Conservation (phyloP, 805 yeast genomes). For the Dipodascus albidus region DNA sequence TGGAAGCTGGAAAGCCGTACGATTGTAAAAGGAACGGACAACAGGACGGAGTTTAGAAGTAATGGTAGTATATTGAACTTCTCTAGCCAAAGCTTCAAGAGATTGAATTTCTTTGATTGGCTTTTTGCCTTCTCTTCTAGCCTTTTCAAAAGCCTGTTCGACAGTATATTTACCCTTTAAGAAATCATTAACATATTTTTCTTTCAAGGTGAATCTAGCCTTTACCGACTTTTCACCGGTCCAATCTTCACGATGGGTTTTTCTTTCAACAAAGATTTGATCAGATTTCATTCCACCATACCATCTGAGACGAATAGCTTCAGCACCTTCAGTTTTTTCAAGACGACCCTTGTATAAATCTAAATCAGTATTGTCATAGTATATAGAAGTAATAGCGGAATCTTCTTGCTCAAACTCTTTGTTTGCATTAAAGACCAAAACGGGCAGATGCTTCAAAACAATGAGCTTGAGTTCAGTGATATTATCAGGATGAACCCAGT, state of each 20-base stretch:
- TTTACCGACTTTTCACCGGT: slow-evolving; percentile 99
- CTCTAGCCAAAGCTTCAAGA: slow-evolving; percentile 83
- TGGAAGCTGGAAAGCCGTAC: slow-evolving; percentile 98
- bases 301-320: slow-evolving; percentile 97
- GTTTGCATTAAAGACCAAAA: slow-evolving; percentile 88
- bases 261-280: slow-evolving; percentile 89
- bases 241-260: slow-evolving; percentile 99
- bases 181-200: slow-evolving; percentile 78
- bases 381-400: slow-evolving; percentile 92
- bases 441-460: slow-evolving; percentile 90
- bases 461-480: slow-evolving; percentile 91
- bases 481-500: slow-evolving; percentile 99
- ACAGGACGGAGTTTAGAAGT: slow-evolving; percentile 85
- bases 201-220: slow-evolving; percentile 89
- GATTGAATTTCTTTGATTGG: slow-evolving; percentile 78
- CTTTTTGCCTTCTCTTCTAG: slow-evolving; percentile 87
- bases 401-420: slow-evolving; percentile 94
- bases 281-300: slow-evolving; percentile 96
- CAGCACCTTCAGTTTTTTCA: slow-evolving; percentile 97
- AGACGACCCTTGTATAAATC: slow-evolving; percentile 91
- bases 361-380: slow-evolving; percentile 81
- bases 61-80: slow-evolving; percentile 81
- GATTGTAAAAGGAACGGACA: slow-evolving; percentile 88
- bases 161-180: slow-evolving; percentile 78
- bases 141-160: slow-evolving; percentile 80